Evolutionary conservation across 768 basidiomycete genomes (phyloP).

Genomic region (Cystobasidium ongulense): DNA sequence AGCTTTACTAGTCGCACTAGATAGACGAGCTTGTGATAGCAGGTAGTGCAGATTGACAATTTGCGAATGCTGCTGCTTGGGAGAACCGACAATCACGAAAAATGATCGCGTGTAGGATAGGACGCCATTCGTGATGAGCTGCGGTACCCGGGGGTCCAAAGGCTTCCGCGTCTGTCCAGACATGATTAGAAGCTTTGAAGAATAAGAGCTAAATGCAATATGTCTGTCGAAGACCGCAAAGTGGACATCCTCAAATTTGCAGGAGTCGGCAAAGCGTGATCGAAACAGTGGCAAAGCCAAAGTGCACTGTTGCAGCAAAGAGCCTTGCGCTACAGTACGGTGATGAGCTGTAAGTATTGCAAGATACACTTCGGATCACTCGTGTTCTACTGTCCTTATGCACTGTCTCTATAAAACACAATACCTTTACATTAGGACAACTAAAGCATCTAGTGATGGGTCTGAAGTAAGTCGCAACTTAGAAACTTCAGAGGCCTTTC

Average conservation of each 20-base stretch:
- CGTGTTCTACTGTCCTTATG: too few species aligned
- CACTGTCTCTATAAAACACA: too few species aligned
- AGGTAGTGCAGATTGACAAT: conserved; percentile 93
- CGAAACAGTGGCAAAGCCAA: background rate
- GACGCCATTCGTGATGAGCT: conserved; percentile 86
- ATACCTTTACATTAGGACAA: too few species aligned
- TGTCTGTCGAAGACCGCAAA: background rate
- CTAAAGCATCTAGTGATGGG: too few species aligned
- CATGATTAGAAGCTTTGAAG: background rate
- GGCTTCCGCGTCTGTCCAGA: conserved; percentile 47
- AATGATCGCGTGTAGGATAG: conserved; percentile 87
- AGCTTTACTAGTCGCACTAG: conserved; percentile 20
- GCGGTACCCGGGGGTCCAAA: conserved; percentile 84
- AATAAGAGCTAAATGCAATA: background rate
- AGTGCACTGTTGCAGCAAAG: background rate
- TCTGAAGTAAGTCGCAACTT: too few species aligned
- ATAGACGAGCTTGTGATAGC: conserved; percentile 59
- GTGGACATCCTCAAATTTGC: background rate
- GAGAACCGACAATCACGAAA: conserved; percentile 92
- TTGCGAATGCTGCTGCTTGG: conserved; percentile 80
- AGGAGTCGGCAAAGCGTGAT: background rate
- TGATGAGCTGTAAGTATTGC: too few species aligned
- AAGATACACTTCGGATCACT: too few species aligned
- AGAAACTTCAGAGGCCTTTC: too few species aligned
- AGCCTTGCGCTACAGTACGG: too few species aligned